Conservation (phyloP, 495 filamentous ascomycete genomes). For the Parathielavia appendiculata region DNA sequence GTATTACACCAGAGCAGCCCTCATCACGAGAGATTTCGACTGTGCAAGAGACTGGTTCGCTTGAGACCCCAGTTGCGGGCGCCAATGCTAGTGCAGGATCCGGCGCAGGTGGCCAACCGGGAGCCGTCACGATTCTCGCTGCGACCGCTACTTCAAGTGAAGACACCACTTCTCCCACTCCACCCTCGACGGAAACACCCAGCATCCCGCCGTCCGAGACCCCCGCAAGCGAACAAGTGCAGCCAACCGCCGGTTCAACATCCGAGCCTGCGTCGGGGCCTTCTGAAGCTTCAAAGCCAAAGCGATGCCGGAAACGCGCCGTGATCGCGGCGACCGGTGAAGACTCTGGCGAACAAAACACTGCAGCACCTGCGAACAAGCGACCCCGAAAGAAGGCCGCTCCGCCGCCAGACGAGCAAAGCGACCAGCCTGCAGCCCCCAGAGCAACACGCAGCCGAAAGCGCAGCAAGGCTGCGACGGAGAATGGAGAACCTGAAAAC, state of each 20-base stretch:
- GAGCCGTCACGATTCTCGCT: neutral
- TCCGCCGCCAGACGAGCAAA: constrained; percentile 12
- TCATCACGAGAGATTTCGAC: neutral
- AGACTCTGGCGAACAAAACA: constrained; percentile 8
- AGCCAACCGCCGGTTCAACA: neutral
- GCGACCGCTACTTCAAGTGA: neutral
- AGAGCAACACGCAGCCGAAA: constrained; percentile 7
- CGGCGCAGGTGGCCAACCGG: neutral
- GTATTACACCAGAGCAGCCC: neutral
- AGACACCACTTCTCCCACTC: neutral
- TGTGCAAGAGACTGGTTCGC: neutral
- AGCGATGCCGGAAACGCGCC: constrained; percentile 22
- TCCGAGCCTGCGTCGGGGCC: constrained; percentile 1
- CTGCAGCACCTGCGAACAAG: constrained; percentile 7
- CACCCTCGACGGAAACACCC: constrained; percentile 1
- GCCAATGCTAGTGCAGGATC: neutral
- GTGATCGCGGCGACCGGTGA: constrained; percentile 2
- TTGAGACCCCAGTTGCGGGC: neutral
- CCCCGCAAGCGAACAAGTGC: neutral
- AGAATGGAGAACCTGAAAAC: constrained; percentile 19
- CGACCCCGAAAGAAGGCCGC: constrained; percentile 10
- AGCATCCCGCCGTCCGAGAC: constrained; percentile 1
- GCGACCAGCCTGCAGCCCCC: constrained; percentile 4
- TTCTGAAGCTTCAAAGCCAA: constrained; percentile 11
- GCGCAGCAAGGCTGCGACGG: constrained; percentile 3